Base-by-base conservation (phyloP, 2,329 filamentous ascomycete species). In the Clonostachys sp. region DNA sequence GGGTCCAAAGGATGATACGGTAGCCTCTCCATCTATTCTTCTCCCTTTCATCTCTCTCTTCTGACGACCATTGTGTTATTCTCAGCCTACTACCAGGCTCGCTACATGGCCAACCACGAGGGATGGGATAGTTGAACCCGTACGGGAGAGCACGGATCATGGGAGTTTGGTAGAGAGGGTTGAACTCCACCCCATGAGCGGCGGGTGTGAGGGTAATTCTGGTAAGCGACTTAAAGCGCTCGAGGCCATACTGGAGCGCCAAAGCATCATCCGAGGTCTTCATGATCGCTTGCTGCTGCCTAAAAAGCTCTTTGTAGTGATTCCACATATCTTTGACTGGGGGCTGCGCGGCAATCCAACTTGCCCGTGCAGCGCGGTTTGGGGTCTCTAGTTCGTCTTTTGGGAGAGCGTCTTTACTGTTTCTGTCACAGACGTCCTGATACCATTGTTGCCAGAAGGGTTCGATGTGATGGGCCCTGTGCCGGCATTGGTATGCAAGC, bases 91-190 rank as follows among this genome's bases (percentile, higher is more conserved):
- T 30, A 5, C 24, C 3, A 10, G 24, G 24, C 9, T 30, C 24
- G 3, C 8, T 16, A 5, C 18, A 30, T 4, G 55, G 57, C 66
- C 64, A 69, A 17, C 61, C 59, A 40, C 60, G 55, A 9, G 62
- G 59, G 35, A 65, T 55, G 5, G 62, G 62, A 48, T 70, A 69
- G 34, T 62, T 64, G 43, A 71, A 67, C 3, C 65, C 63, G 5
- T 46, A 45, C 2, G 65, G 65, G 24, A 9, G 71, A 60, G 10
- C 61, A 10, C 64, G 64, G 42, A 66, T 64, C 55, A 65, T 66
- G 6, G 67, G 67, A 5, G 68, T 70, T 24, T 69, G 54, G 45
- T 69, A 70, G 1, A 59, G 44, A 5, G 65, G 66, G 3, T 52
- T 34, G 18, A 61, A 57, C 3, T 61, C 44, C 45, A 56, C 51